Evolutionary conservation across 345 rosid genomes (phyloP).

Genomic region (Brassica nigra): DNA sequence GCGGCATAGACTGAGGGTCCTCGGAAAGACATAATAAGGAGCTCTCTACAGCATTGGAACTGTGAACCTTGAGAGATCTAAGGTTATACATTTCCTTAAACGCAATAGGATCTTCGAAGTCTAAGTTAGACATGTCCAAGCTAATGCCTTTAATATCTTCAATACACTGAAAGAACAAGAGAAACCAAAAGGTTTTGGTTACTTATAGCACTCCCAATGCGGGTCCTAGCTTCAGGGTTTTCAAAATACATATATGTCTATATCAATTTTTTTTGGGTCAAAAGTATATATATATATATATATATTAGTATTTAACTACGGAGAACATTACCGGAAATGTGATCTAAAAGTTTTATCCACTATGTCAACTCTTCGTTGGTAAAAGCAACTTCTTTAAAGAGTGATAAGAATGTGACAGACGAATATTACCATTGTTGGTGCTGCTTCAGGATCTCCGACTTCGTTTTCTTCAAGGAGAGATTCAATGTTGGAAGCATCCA

Average conservation of each 20-base stretch:
- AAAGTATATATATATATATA: too few relatives aligned
- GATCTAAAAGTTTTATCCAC: too few relatives aligned
- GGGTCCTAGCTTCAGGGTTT: too few relatives aligned
- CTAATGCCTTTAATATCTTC: slow-evolving; percentile 20
- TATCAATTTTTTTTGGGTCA: too few relatives aligned
- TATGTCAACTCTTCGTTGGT: too few relatives aligned
- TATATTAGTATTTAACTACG: too few relatives aligned
- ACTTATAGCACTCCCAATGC: background rate
- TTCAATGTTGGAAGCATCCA: background rate
- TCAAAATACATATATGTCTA: too few relatives aligned
- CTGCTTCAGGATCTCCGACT: background rate
- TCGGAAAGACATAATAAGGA: background rate
- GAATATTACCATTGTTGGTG: background rate
- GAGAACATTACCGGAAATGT: too few relatives aligned
- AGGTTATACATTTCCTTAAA: slow-evolving; percentile 27
- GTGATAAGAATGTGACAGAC: background rate
- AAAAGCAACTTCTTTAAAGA: background rate
- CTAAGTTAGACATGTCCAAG: background rate
- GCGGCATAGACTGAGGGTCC: background rate
- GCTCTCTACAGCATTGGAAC: background rate
- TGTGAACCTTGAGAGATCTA: slow-evolving; percentile 18
- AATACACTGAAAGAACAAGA: slow-evolving; percentile 6
- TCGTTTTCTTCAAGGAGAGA: slow-evolving; percentile 9
- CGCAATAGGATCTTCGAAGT: fast-evolving
- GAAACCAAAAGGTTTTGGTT: background rate